Conservation (phyloP, 1,284 basidiomycete species). For the Microbotryum silenes-acaulis region DNA sequence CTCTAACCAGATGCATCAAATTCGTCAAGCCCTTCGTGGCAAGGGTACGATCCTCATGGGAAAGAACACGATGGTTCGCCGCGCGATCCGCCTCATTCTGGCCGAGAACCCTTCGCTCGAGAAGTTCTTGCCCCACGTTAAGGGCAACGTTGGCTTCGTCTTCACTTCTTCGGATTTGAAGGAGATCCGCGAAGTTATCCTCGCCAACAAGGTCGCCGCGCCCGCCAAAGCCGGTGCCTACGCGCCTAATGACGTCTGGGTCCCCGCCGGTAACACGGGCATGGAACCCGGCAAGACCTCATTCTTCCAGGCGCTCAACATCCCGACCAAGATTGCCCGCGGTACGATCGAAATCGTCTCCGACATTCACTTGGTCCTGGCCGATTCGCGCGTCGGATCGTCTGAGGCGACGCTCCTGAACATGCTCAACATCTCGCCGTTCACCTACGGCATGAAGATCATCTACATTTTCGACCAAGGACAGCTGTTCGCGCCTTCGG, state of each 20-base stretch:
- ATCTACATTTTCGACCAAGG: slow-evolving; percentile 74
- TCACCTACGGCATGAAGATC: slow-evolving; percentile 40
- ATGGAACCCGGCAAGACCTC: slow-evolving; percentile 99
- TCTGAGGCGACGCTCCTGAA: slow-evolving; percentile 97
- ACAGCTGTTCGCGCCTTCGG: slow-evolving; percentile 74
- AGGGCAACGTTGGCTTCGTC: slow-evolving; percentile 98
- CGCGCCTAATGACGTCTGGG: slow-evolving; percentile 83
- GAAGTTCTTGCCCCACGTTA: slow-evolving; percentile 89
- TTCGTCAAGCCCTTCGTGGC: slow-evolving; percentile 91
- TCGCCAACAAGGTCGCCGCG: slow-evolving; percentile 95
- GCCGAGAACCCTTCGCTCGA: slow-evolving; percentile 88
- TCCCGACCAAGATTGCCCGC: slow-evolving; percentile 99
- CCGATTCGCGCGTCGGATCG: slow-evolving; percentile 85
- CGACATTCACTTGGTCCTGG: slow-evolving; percentile 90
- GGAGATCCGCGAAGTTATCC: slow-evolving; percentile 83
- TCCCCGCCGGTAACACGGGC: slow-evolving; percentile 95
- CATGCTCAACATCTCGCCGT: slow-evolving; percentile 76
- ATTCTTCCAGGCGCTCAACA: slow-evolving; percentile 99
- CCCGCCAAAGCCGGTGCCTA: slow-evolving; percentile 97
- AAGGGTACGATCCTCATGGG: slow-evolving; percentile 98
- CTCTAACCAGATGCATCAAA: slow-evolving; percentile 98
- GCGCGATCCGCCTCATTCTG: slow-evolving; percentile 86
- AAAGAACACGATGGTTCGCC: slow-evolving; percentile 99
- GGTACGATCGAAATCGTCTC: slow-evolving; percentile 99
- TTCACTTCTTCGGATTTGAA: slow-evolving; percentile 91